Conservation (phyloP, 768 basidiomycete genomes). For the Exidia glandulosa region DNA sequence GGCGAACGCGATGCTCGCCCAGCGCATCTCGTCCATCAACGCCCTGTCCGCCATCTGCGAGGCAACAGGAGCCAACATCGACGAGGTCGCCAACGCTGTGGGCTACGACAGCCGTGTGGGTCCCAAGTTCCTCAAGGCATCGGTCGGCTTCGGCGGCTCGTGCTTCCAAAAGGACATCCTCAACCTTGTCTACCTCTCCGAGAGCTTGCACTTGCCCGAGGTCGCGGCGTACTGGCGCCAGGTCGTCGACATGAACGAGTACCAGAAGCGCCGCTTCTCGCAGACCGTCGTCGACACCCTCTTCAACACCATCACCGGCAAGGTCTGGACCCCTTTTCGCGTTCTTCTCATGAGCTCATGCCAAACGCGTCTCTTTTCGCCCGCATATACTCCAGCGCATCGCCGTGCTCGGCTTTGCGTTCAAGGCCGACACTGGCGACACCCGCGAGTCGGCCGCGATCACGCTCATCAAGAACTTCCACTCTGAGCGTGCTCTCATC, state of each 20-base stretch:
- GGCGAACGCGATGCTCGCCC: slow-evolving; percentile 98
- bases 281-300: slow-evolving; percentile 93
- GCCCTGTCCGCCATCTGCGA: slow-evolving; percentile 98
- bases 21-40: slow-evolving; percentile 97
- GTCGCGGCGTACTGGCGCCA: slow-evolving; percentile 97
- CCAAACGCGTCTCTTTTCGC: neutral
- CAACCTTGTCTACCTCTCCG: slow-evolving; percentile 94
- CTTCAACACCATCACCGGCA: slow-evolving; percentile 96
- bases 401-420: slow-evolving; percentile 94
- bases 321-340: slow-evolving; percentile 42
- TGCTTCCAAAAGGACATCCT: slow-evolving; percentile 99
- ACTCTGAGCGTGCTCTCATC: slow-evolving; percentile 75
- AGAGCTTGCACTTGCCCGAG: slow-evolving; percentile 89
- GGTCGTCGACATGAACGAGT: slow-evolving; percentile 97
- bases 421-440: slow-evolving; percentile 99
- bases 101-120: slow-evolving; percentile 91
- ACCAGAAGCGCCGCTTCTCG: slow-evolving; percentile 94
- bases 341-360: neutral
- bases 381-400: slow-evolving; percentile 47
- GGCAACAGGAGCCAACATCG: slow-evolving; percentile 96
- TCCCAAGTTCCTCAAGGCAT: slow-evolving; percentile 89
- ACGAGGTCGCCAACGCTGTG: slow-evolving; percentile 91
- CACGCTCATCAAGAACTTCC: slow-evolving; percentile 89
- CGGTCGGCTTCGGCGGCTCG: slow-evolving; percentile 93
- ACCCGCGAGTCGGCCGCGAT: slow-evolving; percentile 97